Evolutionary conservation across 2,329 filamentous ascomycete species (phyloP), one percentile per base, ranked within the genome.

Genomic region (Myriosclerotinia duriaeana): DNA sequence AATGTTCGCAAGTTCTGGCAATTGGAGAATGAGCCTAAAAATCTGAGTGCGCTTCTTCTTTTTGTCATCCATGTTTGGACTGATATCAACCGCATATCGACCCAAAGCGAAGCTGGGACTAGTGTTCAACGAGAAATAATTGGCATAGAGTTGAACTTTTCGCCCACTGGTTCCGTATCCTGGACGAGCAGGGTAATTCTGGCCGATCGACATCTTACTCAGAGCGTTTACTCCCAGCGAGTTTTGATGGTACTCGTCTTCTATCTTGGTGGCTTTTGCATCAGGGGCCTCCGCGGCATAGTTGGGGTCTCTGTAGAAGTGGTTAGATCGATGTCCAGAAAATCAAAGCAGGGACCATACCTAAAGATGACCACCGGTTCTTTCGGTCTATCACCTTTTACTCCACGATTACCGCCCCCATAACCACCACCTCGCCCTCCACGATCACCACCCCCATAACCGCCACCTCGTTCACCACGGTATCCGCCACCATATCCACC

Each of bases 341-440:
- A 12, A 17, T 60, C 20, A 52, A 38, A 26, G 64, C 53, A 53
- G 53, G 70, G 46, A 36, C 17, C 71, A 69, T 69, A 73, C 75
- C 61, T 70, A 69, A 74, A 73, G 26, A 74, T 71, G 48, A 22
- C n/a, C 14, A 60, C 58, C 20, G 53, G 60, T 42, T 75, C 70
- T 56, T 74, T n/a, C n/a, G n/a, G n/a, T n/a, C n/a, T n/a, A 30
- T 76, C 75, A 59, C 76, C 42, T 17, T 44, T 36, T 20, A 22
- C 52, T n/a, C 62, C 62, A 58, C 42, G 62, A n/a, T 38, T 53
- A 26, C 50, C 61, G 17, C 75, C 71, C 46, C 76, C 71, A 22
- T 74, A 68, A 53, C 73, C 71, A 34, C 75, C 74, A 36, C 76
- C 72, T 58, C 75, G 67, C 36, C 76, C 74, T 53, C 76, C 72